These are phyloP conservation scores for Micromonas commoda DNA, from an alignment of 139 green algal genomes.

Conservation along the genomic window DNA sequence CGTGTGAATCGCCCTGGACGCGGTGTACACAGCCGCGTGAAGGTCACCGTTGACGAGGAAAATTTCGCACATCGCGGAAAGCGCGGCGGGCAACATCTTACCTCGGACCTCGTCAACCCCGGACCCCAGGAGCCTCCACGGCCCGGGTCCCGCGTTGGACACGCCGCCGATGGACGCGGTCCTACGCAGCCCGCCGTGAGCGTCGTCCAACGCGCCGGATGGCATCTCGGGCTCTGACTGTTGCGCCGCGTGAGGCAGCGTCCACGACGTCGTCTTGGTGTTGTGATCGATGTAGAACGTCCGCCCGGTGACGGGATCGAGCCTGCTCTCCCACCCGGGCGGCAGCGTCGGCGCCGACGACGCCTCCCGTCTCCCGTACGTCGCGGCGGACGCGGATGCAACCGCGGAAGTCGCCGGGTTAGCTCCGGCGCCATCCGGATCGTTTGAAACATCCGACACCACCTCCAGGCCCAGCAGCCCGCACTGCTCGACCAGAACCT, in stretches of 20 bases:
- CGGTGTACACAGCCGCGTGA: conserved; percentile 89
- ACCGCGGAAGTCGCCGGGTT: too few relatives aligned
- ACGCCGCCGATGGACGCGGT: background rate
- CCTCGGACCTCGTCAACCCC: conserved; percentile 43
- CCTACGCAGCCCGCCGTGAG: background rate
- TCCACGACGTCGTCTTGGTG: conserved; percentile 77
- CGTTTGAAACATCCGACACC: background rate
- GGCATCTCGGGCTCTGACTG: background rate
- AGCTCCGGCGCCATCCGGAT: too few relatives aligned
- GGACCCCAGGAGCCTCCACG: conserved; percentile 26
- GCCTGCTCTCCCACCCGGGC: conserved; percentile 79
- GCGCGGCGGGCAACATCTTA: conserved; percentile 38
- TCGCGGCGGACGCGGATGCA: too few relatives aligned
- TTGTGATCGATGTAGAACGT: conserved; percentile 95
- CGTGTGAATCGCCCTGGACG: conserved; percentile 46
- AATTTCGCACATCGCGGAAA: conserved; percentile 62
- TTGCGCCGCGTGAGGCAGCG: background rate
- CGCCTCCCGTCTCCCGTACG: background rate
- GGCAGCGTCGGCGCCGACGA: conserved; percentile 33
- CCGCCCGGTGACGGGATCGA: conserved; percentile 62
- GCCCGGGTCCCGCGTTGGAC: background rate
- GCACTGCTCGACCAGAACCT: conserved; percentile 58
- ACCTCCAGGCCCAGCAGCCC: background rate
- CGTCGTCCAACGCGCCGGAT: background rate
- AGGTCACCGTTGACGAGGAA: conserved; percentile 88